Evolutionary conservation across 345 rosid species (phyloP).

Genomic region (Alliaria petiolata): DNA sequence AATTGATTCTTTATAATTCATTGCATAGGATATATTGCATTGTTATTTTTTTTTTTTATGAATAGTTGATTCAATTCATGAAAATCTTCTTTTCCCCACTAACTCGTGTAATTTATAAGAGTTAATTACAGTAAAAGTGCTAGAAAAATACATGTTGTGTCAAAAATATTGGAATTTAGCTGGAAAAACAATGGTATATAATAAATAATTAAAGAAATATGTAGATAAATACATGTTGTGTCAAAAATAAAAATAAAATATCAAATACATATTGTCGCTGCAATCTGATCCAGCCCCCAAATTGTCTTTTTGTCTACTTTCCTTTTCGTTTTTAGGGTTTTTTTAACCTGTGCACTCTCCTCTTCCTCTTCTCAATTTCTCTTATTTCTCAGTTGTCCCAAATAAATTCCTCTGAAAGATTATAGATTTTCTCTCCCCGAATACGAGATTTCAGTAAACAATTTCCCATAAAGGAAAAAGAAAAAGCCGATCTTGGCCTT

Average conservation of each 20-base stretch:
- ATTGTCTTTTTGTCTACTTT: constrained; percentile 18
- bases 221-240: neutral
- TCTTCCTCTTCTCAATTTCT: neutral
- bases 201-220: neutral
- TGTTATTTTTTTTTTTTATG: neutral
- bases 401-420: neutral
- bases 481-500: constrained; percentile 14
- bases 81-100: neutral
- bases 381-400: neutral
- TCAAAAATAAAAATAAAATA: neutral
- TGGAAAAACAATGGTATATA: neutral
- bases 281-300: constrained; percentile 21
- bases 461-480: neutral
- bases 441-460: neutral
- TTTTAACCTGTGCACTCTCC: neutral
- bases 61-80: neutral
- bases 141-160: neutral
- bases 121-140: neutral
- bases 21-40: too few species aligned
- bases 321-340: constrained; percentile 24
- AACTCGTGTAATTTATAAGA: too few species aligned
- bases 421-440: neutral
- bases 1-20: too few species aligned
- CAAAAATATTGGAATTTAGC: neutral
- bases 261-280: neutral